Evolutionary conservation across 2,329 filamentous ascomycete genomes (phyloP), one percentile per base, ranked within the genome.

Genomic region (Diplodia seriata): DNA sequence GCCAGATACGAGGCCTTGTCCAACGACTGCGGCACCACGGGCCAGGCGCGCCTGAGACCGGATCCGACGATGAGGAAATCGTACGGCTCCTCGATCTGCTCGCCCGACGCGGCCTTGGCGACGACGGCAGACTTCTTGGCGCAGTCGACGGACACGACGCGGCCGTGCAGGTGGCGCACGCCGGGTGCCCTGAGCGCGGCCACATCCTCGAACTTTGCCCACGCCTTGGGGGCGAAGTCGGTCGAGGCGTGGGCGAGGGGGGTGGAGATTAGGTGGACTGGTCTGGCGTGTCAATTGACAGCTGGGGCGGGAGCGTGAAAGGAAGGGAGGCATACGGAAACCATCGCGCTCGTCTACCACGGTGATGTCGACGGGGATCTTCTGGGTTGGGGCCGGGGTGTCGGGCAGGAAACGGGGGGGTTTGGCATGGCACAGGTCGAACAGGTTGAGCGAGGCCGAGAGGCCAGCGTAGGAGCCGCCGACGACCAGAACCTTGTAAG

Each of bases 281-380:
- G 6, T 18, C 91, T 69, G 8, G 33, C 2, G 43, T 90, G 89
- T 15, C 91, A 79, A 70, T 90, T 12, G 11, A 11, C 8, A 12
- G 33, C 1, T 33, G 31, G 85, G 33, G 84, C 69, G 94, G 81
- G 11, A 87, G 83, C n/a, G n/a, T 55, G 26, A 1, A 31, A 29
- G 4, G 12, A 1, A 2, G 9, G 85, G 20, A 93, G 33, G 70
- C 89, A 73, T 82, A 93, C 91, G 93, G 76, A 88, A 93, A n/a
- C 91, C 91, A 82, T 94, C 91, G n/a, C 90, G 83, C 76, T 93
- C 90, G 73, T 94, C 91, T 23, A 92, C 88, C 20, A 94, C 84
- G 31, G 90, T 93, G 61, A 94, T 88, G 49, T 92, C 85, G 12
- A 92, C 78, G 82, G 80, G 23, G 68, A 75, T 64, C 88, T 85